These are phyloP conservation scores for Colletotrichum australisinense DNA, from an alignment of 2,329 filamentous ascomycete genomes.

Conservation along the genomic window DNA sequence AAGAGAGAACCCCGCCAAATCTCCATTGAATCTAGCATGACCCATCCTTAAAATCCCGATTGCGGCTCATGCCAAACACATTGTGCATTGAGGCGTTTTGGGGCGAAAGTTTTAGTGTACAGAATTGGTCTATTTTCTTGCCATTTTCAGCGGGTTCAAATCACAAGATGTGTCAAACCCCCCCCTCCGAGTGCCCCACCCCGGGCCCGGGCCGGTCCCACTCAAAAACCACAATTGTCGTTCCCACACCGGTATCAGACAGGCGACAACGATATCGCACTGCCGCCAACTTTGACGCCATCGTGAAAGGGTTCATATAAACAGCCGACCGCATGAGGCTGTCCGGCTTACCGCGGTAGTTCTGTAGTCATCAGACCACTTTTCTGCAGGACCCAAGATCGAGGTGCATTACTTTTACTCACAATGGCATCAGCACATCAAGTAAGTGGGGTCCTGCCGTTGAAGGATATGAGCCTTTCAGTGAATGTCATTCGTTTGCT, in stretches of 20 bases:
- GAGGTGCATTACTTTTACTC: slow-evolving; percentile 8
- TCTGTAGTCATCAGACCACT: not conserved
- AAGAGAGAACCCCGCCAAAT: slow-evolving; percentile 3
- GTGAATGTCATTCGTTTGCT: not conserved
- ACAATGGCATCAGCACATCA: slow-evolving; percentile 26
- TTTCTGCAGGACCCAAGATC: slow-evolving; percentile 1
- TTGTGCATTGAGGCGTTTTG: not conserved
- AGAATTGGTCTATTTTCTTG: slow-evolving; percentile 19
- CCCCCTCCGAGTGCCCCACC: slow-evolving; percentile 7
- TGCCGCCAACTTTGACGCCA: not conserved
- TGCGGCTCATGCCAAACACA: not conserved
- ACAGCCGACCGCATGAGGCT: not conserved
- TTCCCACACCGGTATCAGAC: slow-evolving; percentile 28
- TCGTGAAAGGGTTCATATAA: slow-evolving; percentile 28
- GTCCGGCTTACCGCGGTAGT: not conserved
- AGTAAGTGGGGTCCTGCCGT: not conserved
- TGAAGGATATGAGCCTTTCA: not conserved
- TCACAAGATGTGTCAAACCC: slow-evolving; percentile 28
- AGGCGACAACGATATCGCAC: slow-evolving; percentile 8
- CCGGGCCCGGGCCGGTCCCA: slow-evolving; percentile 33
- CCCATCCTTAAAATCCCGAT: slow-evolving; percentile 7
- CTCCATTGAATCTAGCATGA: slow-evolving; percentile 22
- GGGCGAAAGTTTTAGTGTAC: not conserved
- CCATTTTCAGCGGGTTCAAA: slow-evolving; percentile 3
- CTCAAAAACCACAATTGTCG: not conserved